phyloP scores from a whole-genome alignment of 108 stramenopile genomes.

The Conticribra weissflogii region DNA sequence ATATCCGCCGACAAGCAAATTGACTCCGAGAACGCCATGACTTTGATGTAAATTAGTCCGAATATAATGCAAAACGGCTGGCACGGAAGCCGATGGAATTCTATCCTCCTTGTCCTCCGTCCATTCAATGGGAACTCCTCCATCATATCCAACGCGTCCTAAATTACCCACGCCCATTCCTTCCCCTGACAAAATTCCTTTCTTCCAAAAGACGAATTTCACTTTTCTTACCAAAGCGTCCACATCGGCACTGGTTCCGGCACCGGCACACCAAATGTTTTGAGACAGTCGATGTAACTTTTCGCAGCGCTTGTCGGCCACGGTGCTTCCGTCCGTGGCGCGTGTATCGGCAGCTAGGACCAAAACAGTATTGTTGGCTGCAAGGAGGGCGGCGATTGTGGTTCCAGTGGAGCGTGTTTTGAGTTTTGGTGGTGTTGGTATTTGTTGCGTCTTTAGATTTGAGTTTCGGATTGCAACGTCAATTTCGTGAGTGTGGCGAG shows the following conservation, averaged over 20 bases:
- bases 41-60: conserved; percentile 55
- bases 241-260: conserved; percentile 86
- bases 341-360: conserved; percentile 83
- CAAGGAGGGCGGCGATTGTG: conserved; percentile 61
- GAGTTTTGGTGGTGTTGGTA: conserved; percentile 5
- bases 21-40: conserved; percentile 67
- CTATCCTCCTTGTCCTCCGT: conserved; percentile 6
- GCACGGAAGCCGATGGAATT: conserved; percentile 36
- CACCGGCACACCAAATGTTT: conserved; percentile 78
- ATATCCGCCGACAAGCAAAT: conserved; percentile 79
- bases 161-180: conserved; percentile 32
- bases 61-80: conserved; percentile 52
- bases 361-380: conserved; percentile 30
- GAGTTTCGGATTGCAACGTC: conserved; percentile 4
- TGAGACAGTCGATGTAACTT: conserved; percentile 71
- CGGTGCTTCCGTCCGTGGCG: conserved; percentile 74
- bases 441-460: background rate
- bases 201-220: conserved; percentile 48
- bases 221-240: conserved; percentile 65
- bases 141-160: too few species aligned
- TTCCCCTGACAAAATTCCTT: conserved; percentile 20
- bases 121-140: background rate
- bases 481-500: conserved; percentile 19
- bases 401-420: conserved; percentile 69
- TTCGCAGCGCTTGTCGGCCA: conserved; percentile 77